Conservation (phyloP, 257 asterid genomes). For the Jacaranda copaia region DNA sequence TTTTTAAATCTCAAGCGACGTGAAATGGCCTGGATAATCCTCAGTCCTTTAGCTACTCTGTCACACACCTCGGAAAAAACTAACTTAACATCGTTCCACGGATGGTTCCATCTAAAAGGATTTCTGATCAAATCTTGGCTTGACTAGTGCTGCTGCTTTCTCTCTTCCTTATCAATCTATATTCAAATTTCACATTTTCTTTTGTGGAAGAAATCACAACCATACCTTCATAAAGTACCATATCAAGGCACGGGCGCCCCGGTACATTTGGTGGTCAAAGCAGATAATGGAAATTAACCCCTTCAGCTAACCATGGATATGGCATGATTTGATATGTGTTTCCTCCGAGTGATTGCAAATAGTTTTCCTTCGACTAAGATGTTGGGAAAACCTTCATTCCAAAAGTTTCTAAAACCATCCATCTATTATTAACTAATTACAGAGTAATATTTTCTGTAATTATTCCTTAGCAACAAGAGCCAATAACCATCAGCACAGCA, state of each 20-base stretch:
- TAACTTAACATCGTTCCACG: neutral
- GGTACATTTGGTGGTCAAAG: neutral
- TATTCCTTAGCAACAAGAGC: conserved; percentile 11
- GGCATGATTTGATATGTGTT: conserved; percentile 1
- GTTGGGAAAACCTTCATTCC: neutral
- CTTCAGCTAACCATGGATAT: conserved; percentile 1
- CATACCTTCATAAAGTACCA: neutral
- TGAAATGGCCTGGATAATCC: neutral
- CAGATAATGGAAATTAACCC: neutral
- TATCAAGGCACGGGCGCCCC: conserved; percentile 1
- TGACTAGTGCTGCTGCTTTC: neutral
- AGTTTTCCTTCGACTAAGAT: neutral
- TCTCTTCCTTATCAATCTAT: neutral
- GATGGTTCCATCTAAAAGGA: conserved; percentile 3
- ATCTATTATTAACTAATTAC: neutral
- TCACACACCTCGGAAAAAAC: neutral
- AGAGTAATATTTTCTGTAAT: neutral
- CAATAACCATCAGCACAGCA: neutral
- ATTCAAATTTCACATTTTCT: conserved; percentile 7
- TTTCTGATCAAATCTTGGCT: neutral
- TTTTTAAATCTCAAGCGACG: neutral
- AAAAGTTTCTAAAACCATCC: neutral
- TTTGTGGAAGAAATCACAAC: neutral
- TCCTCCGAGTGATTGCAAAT: conserved; percentile 16
- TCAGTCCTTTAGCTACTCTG: neutral